phyloP scores from a whole-genome alignment of 768 basidiomycete species.

The Xerocomus potaroensis region DNA sequence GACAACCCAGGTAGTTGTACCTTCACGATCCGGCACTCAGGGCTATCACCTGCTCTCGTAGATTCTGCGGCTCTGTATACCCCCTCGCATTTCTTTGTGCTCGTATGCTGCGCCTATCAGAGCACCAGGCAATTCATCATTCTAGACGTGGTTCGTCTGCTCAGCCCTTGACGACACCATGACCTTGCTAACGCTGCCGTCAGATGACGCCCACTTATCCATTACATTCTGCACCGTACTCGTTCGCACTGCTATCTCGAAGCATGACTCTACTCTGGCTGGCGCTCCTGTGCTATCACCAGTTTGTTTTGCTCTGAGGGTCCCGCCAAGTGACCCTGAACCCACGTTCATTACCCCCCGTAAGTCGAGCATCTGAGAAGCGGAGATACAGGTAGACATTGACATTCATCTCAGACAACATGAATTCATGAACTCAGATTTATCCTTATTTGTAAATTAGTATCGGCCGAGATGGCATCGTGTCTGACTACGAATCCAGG shows the following conservation, averaged over 20 bases:
- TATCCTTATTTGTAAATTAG: not conserved
- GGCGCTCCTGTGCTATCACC: slow-evolving; percentile 5
- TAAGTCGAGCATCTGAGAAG: slow-evolving; percentile 13
- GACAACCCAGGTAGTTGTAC: no score
- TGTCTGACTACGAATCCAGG: slow-evolving; percentile 91
- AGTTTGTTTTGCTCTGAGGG: slow-evolving; percentile 12
- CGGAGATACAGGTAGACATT: no score
- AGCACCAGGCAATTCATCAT: slow-evolving; percentile 10
- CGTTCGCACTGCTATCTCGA: slow-evolving; percentile 19
- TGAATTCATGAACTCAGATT: no score
- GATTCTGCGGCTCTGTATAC: slow-evolving; percentile 17
- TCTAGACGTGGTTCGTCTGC: slow-evolving; percentile 19
- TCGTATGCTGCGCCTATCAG: slow-evolving; percentile 9
- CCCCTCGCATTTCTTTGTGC: slow-evolving; percentile 7
- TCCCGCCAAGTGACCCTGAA: slow-evolving; percentile 4
- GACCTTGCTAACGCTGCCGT: not conserved
- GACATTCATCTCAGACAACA: no score
- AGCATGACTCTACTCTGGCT: not conserved
- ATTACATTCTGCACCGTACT: slow-evolving; percentile 16
- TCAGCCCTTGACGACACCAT: not conserved
- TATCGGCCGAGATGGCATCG: slow-evolving; percentile 83
- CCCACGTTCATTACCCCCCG: not conserved
- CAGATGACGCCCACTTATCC: slow-evolving; percentile 20
- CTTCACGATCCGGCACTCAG: slow-evolving; percentile 5
- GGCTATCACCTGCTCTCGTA: slow-evolving; percentile 13